These are phyloP conservation scores for Cryphonectria nitschkei DNA, from an alignment of 2,329 filamentous ascomycete species.

Conservation along the genomic window DNA sequence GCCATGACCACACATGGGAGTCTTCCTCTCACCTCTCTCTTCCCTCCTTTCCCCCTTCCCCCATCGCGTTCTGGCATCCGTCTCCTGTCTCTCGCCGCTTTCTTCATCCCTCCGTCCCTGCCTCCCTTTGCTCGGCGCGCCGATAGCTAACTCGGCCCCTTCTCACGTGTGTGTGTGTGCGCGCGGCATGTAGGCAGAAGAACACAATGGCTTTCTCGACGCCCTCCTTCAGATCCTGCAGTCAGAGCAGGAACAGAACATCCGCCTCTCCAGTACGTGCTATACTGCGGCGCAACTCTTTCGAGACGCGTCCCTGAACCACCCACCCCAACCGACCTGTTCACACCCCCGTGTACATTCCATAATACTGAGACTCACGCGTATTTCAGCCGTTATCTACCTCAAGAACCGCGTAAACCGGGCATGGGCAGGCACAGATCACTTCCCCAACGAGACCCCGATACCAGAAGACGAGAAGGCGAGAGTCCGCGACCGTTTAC, in stretches of 20 bases:
- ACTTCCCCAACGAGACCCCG: constrained; percentile 70
- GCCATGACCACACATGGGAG: neutral
- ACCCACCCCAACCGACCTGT: constrained; percentile 5
- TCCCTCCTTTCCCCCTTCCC: neutral
- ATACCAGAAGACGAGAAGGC: constrained; percentile 90
- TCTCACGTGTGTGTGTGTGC: constrained; percentile 2
- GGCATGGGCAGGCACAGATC: constrained; percentile 82
- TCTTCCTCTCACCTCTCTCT: no score
- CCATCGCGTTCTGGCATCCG: neutral
- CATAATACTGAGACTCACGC: constrained; percentile 29
- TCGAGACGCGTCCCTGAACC: constrained; percentile 22
- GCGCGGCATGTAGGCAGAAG: constrained; percentile 70
- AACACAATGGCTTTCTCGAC: constrained; percentile 86
- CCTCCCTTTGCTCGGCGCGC: constrained; percentile 26
- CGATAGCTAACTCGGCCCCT: constrained; percentile 31
- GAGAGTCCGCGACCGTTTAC: constrained; percentile 82
- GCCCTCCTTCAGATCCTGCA: constrained; percentile 89
- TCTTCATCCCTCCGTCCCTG: neutral
- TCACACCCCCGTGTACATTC: neutral
- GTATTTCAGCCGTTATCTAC: constrained; percentile 80
- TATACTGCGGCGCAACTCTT: constrained; percentile 34
- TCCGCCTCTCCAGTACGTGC: constrained; percentile 84
- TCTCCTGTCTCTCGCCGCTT: constrained; percentile 1
- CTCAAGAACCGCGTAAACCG: constrained; percentile 96
- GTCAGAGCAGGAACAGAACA: constrained; percentile 80